These are phyloP conservation scores for Leucocoprinus leucothites DNA, from an alignment of 768 basidiomycete genomes.

Conservation along the genomic window DNA sequence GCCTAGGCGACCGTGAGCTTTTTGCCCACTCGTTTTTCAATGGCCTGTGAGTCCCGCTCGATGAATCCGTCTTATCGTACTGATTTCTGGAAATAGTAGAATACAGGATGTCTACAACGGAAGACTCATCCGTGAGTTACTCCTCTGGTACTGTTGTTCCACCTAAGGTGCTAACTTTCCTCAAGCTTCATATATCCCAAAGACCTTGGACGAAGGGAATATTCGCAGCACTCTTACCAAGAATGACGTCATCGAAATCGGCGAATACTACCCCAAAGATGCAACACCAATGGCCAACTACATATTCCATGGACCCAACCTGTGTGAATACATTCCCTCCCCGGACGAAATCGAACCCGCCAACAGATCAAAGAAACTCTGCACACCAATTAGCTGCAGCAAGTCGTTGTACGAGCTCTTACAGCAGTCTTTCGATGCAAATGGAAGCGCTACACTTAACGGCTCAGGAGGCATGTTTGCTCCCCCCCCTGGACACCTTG, in stretches of 20 bases:
- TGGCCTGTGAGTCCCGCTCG: background rate
- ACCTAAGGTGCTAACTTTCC: background rate
- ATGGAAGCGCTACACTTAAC: background rate
- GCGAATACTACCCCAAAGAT: background rate
- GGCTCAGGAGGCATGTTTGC: background rate
- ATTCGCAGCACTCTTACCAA: background rate
- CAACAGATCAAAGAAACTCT: background rate
- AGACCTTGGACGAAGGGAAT: background rate
- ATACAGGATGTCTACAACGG: slow-evolving; percentile 1
- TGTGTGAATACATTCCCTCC: background rate
- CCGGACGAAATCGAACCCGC: background rate
- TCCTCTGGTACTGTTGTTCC: background rate
- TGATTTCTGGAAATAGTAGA: background rate
- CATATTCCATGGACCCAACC: slow-evolving; percentile 4
- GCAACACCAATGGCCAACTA: background rate
- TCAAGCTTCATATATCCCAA: slow-evolving; percentile 1
- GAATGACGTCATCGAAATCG: slow-evolving; percentile 1
- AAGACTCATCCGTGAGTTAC: background rate
- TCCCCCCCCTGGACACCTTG: background rate
- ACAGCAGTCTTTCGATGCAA: background rate
- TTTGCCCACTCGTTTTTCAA: slow-evolving; percentile 4
- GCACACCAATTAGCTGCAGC: background rate
- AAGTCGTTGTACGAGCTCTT: background rate
- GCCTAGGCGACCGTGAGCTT: background rate
- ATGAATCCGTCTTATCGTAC: background rate